Evolutionary conservation across 2,329 filamentous ascomycete genomes (phyloP).

Genomic region (Ophiostoma sp.): DNA sequence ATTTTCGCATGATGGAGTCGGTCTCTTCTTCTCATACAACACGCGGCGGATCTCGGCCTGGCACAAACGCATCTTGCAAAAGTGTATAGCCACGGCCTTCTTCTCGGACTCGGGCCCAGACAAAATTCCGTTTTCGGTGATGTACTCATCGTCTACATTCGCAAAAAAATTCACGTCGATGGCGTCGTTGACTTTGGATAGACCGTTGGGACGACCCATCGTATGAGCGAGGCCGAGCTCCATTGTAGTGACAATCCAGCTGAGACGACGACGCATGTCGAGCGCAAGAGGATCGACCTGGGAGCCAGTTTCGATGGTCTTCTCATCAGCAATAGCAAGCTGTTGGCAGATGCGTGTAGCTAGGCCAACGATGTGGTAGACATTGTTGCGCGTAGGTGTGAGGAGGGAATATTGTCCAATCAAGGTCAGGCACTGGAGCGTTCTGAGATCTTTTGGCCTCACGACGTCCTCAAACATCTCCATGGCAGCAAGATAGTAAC

Average conservation of each 20-base stretch:
- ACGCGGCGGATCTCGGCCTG: conserved; percentile 83
- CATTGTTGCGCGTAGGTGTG: conserved; percentile 84
- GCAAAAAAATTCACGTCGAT: conserved; percentile 84
- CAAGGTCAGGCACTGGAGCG: conserved; percentile 80
- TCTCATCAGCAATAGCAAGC: conserved; percentile 79
- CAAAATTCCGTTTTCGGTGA: conserved; percentile 69
- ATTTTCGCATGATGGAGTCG: conserved; percentile 68
- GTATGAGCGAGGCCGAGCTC: conserved; percentile 83
- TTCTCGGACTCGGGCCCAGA: conserved; percentile 68
- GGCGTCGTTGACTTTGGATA: conserved; percentile 74
- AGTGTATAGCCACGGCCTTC: conserved; percentile 86
- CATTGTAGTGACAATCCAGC: conserved; percentile 84
- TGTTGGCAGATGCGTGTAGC: conserved; percentile 85
- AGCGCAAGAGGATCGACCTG: conserved; percentile 66
- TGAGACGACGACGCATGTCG: conserved; percentile 82
- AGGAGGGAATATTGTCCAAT: conserved; percentile 88
- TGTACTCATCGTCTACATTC: conserved; percentile 73
- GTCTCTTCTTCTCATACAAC: conserved; percentile 77
- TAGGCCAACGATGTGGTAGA: conserved; percentile 88
- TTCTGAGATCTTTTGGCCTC: conserved; percentile 82
- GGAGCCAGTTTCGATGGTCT: conserved; percentile 66
- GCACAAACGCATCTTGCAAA: conserved; percentile 82
- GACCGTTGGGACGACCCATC: conserved; percentile 79
- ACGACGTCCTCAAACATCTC: conserved; percentile 76
- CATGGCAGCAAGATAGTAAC: conserved; percentile 88